Percentiles rank a stretch among this genome's conserved stretches.
Conservation (phyloP, 495 filamentous ascomycete species). For the Neurospora cerealis region DNA sequence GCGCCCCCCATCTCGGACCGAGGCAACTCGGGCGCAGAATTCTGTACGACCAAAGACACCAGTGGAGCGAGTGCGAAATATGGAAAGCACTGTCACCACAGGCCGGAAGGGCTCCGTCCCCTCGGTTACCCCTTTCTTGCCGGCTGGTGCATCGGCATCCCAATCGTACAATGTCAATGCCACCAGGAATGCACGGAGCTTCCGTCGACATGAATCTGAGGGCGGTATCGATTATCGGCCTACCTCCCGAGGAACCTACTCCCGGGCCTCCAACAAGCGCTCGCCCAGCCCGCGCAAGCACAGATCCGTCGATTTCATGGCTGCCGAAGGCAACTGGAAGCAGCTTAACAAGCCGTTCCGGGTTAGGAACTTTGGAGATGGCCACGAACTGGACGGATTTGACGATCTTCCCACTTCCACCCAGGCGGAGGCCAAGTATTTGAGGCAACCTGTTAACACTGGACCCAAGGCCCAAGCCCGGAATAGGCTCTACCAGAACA, state of each 20-base stretch:
- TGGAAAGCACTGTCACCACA: slow-evolving; percentile 42
- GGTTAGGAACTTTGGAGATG: slow-evolving; percentile 78
- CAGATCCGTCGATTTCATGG: slow-evolving; percentile 26
- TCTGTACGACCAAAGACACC: slow-evolving; percentile 61
- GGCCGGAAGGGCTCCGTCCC: slow-evolving; percentile 48
- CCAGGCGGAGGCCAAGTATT: slow-evolving; percentile 67
- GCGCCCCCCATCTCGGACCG: slow-evolving; percentile 38
- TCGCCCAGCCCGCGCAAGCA: slow-evolving; percentile 45
- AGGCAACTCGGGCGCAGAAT: slow-evolving; percentile 25
- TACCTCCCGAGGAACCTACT: slow-evolving; percentile 40
- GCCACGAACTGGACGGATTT: slow-evolving; percentile 82
- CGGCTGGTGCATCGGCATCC: slow-evolving; percentile 60
- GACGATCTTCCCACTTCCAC: slow-evolving; percentile 90
- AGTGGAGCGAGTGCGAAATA: slow-evolving; percentile 47
- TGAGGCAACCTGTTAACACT: slow-evolving; percentile 65
- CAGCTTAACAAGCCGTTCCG: slow-evolving; percentile 65
- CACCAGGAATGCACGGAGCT: slow-evolving; percentile 52
- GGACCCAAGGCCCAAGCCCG: slow-evolving; percentile 57
- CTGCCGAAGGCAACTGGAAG: slow-evolving; percentile 32
- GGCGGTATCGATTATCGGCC: slow-evolving; percentile 44
- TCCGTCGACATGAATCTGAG: slow-evolving; percentile 60
- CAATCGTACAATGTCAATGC: slow-evolving; percentile 71
- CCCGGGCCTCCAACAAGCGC: slow-evolving; percentile 38
- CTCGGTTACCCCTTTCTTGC: slow-evolving; percentile 51
- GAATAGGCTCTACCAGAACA: slow-evolving; percentile 50